Evolutionary conservation across 176 grass and related monocot genomes (phyloP).

Genomic region (Typha latifolia): DNA sequence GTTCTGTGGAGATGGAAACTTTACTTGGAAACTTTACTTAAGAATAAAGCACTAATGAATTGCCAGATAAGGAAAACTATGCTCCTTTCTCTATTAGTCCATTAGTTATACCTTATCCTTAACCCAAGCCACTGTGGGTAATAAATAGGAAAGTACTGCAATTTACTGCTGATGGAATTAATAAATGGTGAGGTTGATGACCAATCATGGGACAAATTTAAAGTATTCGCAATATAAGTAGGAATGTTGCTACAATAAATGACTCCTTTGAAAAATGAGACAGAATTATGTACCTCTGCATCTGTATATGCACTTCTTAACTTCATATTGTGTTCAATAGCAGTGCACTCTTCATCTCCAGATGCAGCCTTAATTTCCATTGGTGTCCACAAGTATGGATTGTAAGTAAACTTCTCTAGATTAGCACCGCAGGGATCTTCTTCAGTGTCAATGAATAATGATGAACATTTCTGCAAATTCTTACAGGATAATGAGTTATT

Average conservation of each 20-base stretch:
- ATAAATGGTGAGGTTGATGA: background rate
- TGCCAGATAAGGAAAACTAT: too few species aligned
- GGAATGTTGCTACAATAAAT: conserved; percentile 12
- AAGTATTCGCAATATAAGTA: conserved; percentile 6
- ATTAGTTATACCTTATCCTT: too few species aligned
- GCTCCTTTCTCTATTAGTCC: too few species aligned
- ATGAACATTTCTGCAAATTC: conserved; percentile 5
- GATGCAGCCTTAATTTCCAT: conserved; percentile 72
- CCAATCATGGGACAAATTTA: background rate
- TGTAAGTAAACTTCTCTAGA: conserved; percentile 25
- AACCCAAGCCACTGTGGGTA: too few species aligned
- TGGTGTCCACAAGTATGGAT: conserved; percentile 67
- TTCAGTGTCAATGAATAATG: background rate
- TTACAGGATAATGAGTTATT: background rate
- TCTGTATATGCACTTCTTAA: conserved; percentile 87
- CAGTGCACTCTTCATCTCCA: conserved; percentile 64
- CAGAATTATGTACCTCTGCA: conserved; percentile 51
- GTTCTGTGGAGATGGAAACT: too few species aligned
- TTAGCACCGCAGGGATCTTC: conserved; percentile 13
- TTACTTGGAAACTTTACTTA: too few species aligned
- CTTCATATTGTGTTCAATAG: conserved; percentile 65
- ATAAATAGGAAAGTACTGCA: too few species aligned
- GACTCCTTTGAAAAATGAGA: conserved; percentile 1
- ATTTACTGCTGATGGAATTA: too few species aligned
- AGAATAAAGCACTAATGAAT: too few species aligned